phyloP scores from a whole-genome alignment of 129 eudicot species.

The Saussurea involucrata region DNA sequence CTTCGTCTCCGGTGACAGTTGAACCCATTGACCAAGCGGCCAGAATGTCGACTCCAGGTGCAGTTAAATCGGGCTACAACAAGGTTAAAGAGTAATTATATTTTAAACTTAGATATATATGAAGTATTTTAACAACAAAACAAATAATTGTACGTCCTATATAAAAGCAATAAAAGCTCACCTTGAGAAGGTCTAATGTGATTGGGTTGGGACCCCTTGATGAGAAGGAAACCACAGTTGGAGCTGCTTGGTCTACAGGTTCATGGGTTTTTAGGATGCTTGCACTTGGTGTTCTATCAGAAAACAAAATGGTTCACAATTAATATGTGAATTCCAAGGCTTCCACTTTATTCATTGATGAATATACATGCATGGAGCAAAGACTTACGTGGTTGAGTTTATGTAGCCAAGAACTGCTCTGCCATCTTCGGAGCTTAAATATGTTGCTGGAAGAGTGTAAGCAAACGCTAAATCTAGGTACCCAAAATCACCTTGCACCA shows the following conservation, averaged over 20 bases:
- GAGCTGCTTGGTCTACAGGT: conserved; percentile 40
- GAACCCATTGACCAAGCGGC: conserved; percentile 56
- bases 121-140: not conserved
- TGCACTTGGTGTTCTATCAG: conserved; percentile 32
- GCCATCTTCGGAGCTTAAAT: conserved; percentile 35
- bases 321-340: not conserved
- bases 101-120: not conserved
- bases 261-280: conserved; percentile 40
- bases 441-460: conserved; percentile 31
- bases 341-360: not conserved
- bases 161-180: not conserved
- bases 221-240: conserved; percentile 66
- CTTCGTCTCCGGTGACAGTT: conserved; percentile 31
- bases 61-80: conserved; percentile 60
- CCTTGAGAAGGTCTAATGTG: conserved; percentile 70
- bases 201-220: conserved; percentile 71
- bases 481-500: conserved; percentile 26
- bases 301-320: not conserved
- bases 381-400: conserved; percentile 34
- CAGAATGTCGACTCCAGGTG: conserved; percentile 60
- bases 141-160: not conserved
- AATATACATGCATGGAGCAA: not conserved
- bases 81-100: not conserved
- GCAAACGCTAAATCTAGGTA: conserved; percentile 23
- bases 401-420: conserved; percentile 26